Percentiles rank a stretch among this genome's conserved stretches.
phyloP scores from a whole-genome alignment of 768 basidiomycete genomes.

The Paxillus ammoniavirescens region DNA sequence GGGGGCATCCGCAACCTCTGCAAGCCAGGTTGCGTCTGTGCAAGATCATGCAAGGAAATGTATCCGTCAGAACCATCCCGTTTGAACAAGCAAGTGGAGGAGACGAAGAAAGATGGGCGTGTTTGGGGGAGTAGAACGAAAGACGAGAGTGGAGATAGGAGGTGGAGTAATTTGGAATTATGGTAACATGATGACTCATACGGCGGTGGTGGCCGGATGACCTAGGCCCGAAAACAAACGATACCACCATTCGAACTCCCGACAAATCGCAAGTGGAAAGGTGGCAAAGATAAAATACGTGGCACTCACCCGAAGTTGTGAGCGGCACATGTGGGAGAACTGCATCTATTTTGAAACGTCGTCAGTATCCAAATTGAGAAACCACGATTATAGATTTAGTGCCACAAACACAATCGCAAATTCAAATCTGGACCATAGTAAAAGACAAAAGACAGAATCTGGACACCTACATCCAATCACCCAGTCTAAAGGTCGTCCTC shows the following conservation, averaged over 20 bases:
- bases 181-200: slow-evolving; percentile 16
- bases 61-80: slow-evolving; percentile 43
- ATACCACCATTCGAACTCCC: background rate
- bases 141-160: slow-evolving; percentile 25
- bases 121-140: background rate
- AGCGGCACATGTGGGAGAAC: slow-evolving; percentile 65
- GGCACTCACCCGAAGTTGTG: slow-evolving; percentile 81
- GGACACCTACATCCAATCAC: slow-evolving; percentile 73
- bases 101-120: background rate
- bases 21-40: slow-evolving; percentile 74
- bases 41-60: slow-evolving; percentile 48
- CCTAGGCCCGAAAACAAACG: background rate
- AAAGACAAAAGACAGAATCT: slow-evolving; percentile 9
- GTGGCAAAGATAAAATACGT: slow-evolving; percentile 8
- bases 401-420: slow-evolving; percentile 10
- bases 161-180: slow-evolving; percentile 25
- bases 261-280: background rate
- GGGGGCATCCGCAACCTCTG: slow-evolving; percentile 73
- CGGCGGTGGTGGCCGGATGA: background rate
- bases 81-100: slow-evolving; percentile 14
- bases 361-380: slow-evolving; percentile 9
- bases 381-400: slow-evolving; percentile 5
- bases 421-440: slow-evolving; percentile 15
- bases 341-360: slow-evolving; percentile 47
- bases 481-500: slow-evolving; percentile 60